Evolutionary conservation across 1,284 basidiomycete genomes (phyloP), one percentile per base, ranked within the genome.

Genomic region (Cutaneotrichosporon dermatis): DNA sequence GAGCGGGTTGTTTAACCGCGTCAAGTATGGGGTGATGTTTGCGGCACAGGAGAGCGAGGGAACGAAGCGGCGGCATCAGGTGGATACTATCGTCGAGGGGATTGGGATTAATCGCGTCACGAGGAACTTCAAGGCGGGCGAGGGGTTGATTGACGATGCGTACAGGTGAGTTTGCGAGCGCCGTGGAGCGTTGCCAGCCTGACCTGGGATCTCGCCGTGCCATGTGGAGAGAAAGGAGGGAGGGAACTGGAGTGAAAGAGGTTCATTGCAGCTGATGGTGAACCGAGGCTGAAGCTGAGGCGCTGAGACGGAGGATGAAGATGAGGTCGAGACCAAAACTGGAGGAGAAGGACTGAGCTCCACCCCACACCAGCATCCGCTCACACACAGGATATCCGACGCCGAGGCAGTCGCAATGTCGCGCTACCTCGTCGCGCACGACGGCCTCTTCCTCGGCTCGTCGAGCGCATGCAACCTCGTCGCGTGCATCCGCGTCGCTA

Each of bases 381-480:
- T 25, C 25, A 25, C 25, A 25, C 25, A 25, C 25, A 93, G 92
- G 57, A 85, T 95, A 71, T 87, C 89, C 1, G 93, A 96, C 66
- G 86, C 83, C 2, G 93, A 96, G 77, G 92, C 92, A 0, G 90
- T 95, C 39, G 85, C 87, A 13, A 95, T 96, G 92, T 89, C 92
- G 0, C 85, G 92, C 9, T 90, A 92, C 73, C 83, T 96, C 12
- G 90, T 94, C 3, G 80, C 86, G 52, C 81, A 91, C 59, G 96
- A 99, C 67, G 96, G 95, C 0, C 80, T 99, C 9, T 98, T 97
- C 79, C 81, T 99, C 25, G 96, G 96, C 4, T 97, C 92, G 0
- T 96, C 92, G 58, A 94, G 91, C 66, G 95, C 96, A 0, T 96
- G 94, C 72, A 99, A 99, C 73, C 83, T 98, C 40, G 86, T 97